phyloP scores from a whole-genome alignment of 352 stramenopile species.

The Pythium apleroticum region DNA sequence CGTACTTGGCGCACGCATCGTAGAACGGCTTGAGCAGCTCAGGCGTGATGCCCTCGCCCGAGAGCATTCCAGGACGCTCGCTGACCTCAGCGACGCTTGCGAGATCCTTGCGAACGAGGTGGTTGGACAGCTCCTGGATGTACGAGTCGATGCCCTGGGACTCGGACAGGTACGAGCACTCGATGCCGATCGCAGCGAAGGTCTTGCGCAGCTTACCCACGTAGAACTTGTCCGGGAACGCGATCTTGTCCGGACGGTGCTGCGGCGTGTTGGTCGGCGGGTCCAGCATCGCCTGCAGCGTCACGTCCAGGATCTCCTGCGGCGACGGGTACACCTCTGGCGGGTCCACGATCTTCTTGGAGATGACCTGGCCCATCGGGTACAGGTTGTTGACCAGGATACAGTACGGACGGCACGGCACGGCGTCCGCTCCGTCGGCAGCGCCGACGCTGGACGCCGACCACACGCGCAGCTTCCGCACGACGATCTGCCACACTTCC shows the following conservation, averaged over 20 bases:
- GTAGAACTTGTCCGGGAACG: conserved; percentile 77
- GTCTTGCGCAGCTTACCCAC: conserved; percentile 78
- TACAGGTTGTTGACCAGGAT: conserved; percentile 89
- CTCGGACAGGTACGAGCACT: conserved; percentile 85
- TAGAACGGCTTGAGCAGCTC: conserved; percentile 66
- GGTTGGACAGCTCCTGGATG: conserved; percentile 80
- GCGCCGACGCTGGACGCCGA: conserved; percentile 69
- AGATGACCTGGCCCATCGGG: conserved; percentile 79
- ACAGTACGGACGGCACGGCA: conserved; percentile 81
- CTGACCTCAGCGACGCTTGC: conserved; percentile 76
- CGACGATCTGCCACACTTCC: conserved; percentile 88
- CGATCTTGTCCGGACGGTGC: conserved; percentile 84
- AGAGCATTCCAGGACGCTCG: conserved; percentile 62
- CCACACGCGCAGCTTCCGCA: conserved; percentile 86
- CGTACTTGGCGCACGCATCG: conserved; percentile 62
- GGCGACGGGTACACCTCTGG: conserved; percentile 76
- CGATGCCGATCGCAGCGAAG: conserved; percentile 71
- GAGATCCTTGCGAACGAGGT: conserved; percentile 82
- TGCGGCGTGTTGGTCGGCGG: conserved; percentile 69
- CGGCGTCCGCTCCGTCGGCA: conserved; percentile 52
- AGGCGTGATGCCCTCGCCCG: conserved; percentile 50
- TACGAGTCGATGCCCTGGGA: conserved; percentile 85
- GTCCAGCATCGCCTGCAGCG: conserved; percentile 74
- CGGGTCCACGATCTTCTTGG: conserved; percentile 84
- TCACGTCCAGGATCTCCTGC: conserved; percentile 67